These are phyloP conservation scores for Claviceps maximensis DNA, from an alignment of 2,329 filamentous ascomycete species.

Conservation along the genomic window DNA sequence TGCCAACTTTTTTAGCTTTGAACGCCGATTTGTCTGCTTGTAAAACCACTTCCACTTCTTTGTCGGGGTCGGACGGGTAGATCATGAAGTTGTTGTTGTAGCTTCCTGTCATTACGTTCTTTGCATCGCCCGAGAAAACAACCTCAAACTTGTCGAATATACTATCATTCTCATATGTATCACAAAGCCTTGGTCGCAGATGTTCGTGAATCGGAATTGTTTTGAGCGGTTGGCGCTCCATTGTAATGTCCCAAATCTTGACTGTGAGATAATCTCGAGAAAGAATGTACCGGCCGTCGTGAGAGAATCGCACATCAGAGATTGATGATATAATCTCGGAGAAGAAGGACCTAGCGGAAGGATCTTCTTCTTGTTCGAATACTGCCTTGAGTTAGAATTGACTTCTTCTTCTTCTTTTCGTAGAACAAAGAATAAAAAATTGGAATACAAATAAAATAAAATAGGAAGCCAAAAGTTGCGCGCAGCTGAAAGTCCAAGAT, in stretches of 20 bases:
- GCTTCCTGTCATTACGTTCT: constrained; percentile 98
- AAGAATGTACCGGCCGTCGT: constrained; percentile 92
- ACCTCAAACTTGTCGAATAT: constrained; percentile 99
- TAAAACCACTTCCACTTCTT: constrained; percentile 92
- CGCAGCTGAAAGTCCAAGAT: background rate
- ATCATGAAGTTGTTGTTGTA: constrained; percentile 99
- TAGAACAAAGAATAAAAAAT: background rate
- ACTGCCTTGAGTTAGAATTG: constrained; percentile 40
- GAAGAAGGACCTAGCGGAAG: constrained; percentile 93
- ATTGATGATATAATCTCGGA: constrained; percentile 99
- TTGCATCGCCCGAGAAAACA: constrained; percentile 93
- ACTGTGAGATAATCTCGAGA: constrained; percentile 97
- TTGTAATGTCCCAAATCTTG: constrained; percentile 99
- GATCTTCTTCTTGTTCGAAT: constrained; percentile 98
- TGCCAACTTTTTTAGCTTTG: constrained; percentile 98
- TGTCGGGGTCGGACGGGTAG: constrained; percentile 89
- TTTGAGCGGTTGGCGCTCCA: constrained; percentile 95
- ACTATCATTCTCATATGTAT: constrained; percentile 98
- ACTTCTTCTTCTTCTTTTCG: background rate
- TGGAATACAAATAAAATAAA: no score
- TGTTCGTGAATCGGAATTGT: constrained; percentile 99
- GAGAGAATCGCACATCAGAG: constrained; percentile 93
- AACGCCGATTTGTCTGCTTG: constrained; percentile 98
- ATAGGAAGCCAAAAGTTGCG: background rate
- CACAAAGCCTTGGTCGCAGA: constrained; percentile 81